These are phyloP conservation scores for Fusarium neocosmosporiellum DNA, from an alignment of 2,329 filamentous ascomycete genomes.

Conservation along the genomic window DNA sequence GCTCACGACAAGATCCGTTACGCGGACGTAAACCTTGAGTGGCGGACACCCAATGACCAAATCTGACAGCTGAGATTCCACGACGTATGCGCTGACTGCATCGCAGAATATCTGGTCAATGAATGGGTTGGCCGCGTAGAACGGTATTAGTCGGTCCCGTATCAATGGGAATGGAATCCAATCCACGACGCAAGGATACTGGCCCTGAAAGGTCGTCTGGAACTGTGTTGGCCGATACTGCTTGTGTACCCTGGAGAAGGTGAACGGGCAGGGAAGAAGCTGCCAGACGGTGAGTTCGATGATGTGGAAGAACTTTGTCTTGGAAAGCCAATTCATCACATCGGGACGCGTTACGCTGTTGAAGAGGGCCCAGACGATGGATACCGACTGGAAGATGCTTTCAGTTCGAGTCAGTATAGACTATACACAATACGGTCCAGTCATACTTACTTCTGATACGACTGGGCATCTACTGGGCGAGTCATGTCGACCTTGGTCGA, in stretches of 20 bases:
- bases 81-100: background rate
- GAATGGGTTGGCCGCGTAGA: background rate
- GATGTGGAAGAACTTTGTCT: background rate
- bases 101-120: background rate
- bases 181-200: background rate
- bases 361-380: background rate
- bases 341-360: background rate
- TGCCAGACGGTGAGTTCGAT: background rate
- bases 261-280: background rate
- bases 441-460: background rate
- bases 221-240: background rate
- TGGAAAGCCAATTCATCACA: background rate
- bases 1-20: background rate
- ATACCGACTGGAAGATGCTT: background rate
- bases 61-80: background rate
- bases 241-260: background rate
- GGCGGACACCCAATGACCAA: background rate
- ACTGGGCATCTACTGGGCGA: background rate
- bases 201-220: background rate
- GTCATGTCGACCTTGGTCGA: background rate
- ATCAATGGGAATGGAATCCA: background rate
- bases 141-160: background rate
- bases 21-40: background rate
- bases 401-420: background rate
- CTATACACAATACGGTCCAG: background rate